Base-by-base conservation (phyloP, 2,329 filamentous ascomycete species). In the Sphaerulina musiva region DNA sequence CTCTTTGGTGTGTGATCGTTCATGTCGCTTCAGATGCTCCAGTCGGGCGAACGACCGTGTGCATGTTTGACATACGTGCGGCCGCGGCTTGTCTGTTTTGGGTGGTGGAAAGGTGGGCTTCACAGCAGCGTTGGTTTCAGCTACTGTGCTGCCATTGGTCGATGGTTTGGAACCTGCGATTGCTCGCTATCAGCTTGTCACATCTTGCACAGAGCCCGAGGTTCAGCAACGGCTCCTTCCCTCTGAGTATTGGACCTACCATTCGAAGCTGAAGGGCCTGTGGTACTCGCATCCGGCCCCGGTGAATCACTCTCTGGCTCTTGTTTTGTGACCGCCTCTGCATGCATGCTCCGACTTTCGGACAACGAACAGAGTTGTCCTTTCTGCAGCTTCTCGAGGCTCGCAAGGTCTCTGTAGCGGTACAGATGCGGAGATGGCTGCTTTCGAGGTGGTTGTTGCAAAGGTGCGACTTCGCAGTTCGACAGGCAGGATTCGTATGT, bases 1-100 rank as follows among this genome's bases (percentile, higher is more conserved):
- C 75, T 98, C 91, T 72, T 98, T 96, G 43, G 91, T 96, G 70
- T 96, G 91, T n/a, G 90, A 95, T 59, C 93, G 83, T 74, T 97
- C 93, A 73, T 98, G 93, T 57, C 93, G 86, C 76, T 98, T 98
- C 62, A 98, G 76, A 71, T 98, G 93, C 74, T 98, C 93, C 64
- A 98, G 76, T 57, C 93, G 85, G 55, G 93, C 93, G 71, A 98
- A 98, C 32, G 89, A 95, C 61, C 93, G 85, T 66, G 85, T 82
- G 72, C 93, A 98, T 46, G 91, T 97, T 40, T 79, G 83, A 76
- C 93, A 98, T 57, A 95, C 85, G 73, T 98, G 93, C 61, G 93
- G 93, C 60, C 92, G 83, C 53, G 93, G 93, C 76, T 97, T 98
- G 74, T 98, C 93, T 59, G 90, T 95, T 76, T 97, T 98, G 47